Base-by-base conservation (phyloP, 1,284 basidiomycete species). In the Cryptococcus wingfieldii region DNA sequence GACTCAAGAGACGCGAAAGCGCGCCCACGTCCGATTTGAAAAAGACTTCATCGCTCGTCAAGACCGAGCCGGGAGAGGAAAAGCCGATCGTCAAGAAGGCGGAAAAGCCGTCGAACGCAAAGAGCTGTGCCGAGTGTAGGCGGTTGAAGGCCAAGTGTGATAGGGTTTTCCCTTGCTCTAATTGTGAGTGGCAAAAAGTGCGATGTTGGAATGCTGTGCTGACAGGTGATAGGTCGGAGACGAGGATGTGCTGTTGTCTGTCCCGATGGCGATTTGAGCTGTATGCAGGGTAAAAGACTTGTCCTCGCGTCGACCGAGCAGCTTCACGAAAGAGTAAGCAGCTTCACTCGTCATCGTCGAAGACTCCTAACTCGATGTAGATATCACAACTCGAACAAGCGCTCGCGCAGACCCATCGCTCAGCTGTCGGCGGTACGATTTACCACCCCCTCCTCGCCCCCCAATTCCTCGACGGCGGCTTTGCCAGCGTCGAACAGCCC, bases 81-180 rank as follows among this genome's bases (percentile, higher is more conserved):
- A 41, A 46, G 23, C 43, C 47, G 47, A 43, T 18, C 31, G 45
- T 44, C 23, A 62, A 61, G 41, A 63, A 61, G 52, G 57, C 58
- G 10, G 53, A 50, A 23, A 58, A 53, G 16, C 14, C 10, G 31
- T 9, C 38, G 56, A 51, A 37, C 63, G 60, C 53, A 53, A 65
- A 46, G 58, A 71, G 69, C 51, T 75, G 72, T 50, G 63, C 70
- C 9, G 72, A 75, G 47, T 75, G 72, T 52, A 54, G 72, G 9
- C 59, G 72, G 28, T 54, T 75, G 46, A 75, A 75, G 55, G 70
- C 71, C 10, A 75, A 75, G 51, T 75, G 72, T 52, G 72, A 75
- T 51, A 60, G 71, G 34, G 62, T 65, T 18, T 73, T 75, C 47
- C 73, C 73, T 1, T 75, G 73, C 50, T 72, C 70, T 8, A 75